Evolutionary conservation across 2,329 filamentous ascomycete genomes (phyloP).

Genomic region (Daldinia sp.): DNA sequence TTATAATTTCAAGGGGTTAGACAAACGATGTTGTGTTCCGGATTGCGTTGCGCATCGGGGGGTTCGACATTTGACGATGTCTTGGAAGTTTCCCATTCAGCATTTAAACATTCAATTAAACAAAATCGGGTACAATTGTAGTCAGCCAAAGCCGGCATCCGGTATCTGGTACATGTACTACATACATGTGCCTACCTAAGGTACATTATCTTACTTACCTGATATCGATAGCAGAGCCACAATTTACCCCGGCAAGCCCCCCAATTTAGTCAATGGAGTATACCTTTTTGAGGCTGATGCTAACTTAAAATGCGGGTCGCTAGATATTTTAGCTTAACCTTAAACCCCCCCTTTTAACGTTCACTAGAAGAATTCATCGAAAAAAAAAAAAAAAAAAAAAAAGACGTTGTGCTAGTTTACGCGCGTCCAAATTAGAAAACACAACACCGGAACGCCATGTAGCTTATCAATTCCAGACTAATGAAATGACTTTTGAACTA

Average conservation of each 20-base stretch:
- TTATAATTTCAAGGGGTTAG: neutral
- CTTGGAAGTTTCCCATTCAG: constrained; percentile 5
- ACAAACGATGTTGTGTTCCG: constrained; percentile 12
- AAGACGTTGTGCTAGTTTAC: neutral
- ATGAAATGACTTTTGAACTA: too few relatives aligned
- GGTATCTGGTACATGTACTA: neutral
- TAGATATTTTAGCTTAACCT: neutral
- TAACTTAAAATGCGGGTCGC: neutral
- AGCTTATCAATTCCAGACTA: too few relatives aligned
- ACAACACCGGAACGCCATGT: too few relatives aligned
- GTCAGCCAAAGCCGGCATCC: constrained; percentile 3
- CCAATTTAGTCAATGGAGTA: neutral
- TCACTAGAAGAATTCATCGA: too few relatives aligned
- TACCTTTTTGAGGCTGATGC: constrained; percentile 6
- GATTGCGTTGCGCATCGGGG: constrained; percentile 4
- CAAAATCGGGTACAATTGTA: constrained; percentile 23
- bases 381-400: too few relatives aligned
- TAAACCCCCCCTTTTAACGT: neutral
- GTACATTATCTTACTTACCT: too few relatives aligned
- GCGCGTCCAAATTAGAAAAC: too few relatives aligned
- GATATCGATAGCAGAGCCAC: constrained; percentile 29
- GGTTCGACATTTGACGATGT: constrained; percentile 11
- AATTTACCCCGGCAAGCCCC: constrained; percentile 3
- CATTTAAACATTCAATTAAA: constrained; percentile 29
- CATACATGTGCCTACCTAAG: too few relatives aligned